Evolutionary conservation across 805 yeast species (phyloP).

Genomic region (Zygotorulaspora florentina): DNA sequence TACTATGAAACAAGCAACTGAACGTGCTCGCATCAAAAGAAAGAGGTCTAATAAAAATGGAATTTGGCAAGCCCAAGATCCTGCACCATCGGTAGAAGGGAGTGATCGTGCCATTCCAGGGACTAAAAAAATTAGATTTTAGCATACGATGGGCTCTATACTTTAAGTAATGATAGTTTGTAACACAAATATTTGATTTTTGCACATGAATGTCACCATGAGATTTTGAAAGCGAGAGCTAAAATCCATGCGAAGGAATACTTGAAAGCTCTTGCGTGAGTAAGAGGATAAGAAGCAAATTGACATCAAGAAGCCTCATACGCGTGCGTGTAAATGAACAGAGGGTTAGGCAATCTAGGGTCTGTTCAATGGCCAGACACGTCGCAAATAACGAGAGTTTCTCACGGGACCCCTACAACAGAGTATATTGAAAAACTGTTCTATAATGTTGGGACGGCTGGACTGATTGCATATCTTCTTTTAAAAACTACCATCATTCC

Average conservation of each 20-base stretch:
- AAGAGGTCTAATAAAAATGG: conserved; percentile 7
- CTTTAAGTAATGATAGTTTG: neutral
- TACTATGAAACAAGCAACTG: neutral
- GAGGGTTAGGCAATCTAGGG: neutral
- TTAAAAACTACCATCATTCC: conserved; percentile 38
- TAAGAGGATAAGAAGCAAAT: too few relatives aligned
- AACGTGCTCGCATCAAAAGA: conserved; percentile 1
- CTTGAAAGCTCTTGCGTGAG: too few relatives aligned
- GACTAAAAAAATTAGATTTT: conserved; percentile 14
- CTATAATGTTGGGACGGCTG: conserved; percentile 28
- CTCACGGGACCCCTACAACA: conserved; percentile 21
- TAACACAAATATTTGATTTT: too few relatives aligned
- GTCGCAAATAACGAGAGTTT: conserved; percentile 22
- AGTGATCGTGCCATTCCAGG: conserved; percentile 13
- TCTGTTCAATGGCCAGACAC: conserved; percentile 26
- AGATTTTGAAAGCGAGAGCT: too few relatives aligned
- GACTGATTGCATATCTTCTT: conserved; percentile 21
- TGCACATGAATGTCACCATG: too few relatives aligned
- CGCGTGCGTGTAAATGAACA: too few relatives aligned
- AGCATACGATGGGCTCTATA: neutral
- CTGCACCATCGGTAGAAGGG: conserved; percentile 7
- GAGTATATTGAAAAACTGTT: conserved; percentile 26
- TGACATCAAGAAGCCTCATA: too few relatives aligned
- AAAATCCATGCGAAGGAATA: too few relatives aligned
- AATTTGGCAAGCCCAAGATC: neutral